Conservation (phyloP, 2,329 filamentous ascomycete species). For the Tetracladium maxilliforme region DNA sequence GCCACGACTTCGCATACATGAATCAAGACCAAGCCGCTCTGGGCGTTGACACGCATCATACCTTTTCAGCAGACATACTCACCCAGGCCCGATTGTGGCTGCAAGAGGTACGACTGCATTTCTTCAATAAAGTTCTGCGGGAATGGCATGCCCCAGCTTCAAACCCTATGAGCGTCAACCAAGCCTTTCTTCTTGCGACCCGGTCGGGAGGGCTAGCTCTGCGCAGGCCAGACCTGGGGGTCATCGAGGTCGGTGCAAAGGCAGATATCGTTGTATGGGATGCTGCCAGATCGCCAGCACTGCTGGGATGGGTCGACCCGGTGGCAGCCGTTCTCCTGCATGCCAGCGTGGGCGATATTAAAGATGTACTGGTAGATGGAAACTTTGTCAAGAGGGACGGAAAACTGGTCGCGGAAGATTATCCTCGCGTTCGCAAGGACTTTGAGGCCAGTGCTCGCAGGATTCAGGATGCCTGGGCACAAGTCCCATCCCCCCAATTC, state of each 20-base stretch:
- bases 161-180: conserved; percentile 35
- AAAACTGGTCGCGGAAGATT: conserved; percentile 16
- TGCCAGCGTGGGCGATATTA: conserved; percentile 33
- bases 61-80: conserved; percentile 32
- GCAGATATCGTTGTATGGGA: conserved; percentile 39
- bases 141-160: conserved; percentile 24
- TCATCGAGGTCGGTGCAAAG: conserved; percentile 36
- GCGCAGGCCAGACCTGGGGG: too few species aligned
- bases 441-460: conserved; percentile 4
- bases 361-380: conserved; percentile 33
- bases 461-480: too few species aligned
- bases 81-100: conserved; percentile 39
- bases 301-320: conserved; percentile 43
- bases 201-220: conserved; percentile 34
- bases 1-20: conserved; percentile 24
- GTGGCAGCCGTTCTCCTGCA: conserved; percentile 41
- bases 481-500: too few species aligned
- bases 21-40: conserved; percentile 34
- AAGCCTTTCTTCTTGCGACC: conserved; percentile 40
- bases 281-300: conserved; percentile 26
- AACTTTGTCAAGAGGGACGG: conserved; percentile 29
- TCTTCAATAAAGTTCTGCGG: conserved; percentile 22
- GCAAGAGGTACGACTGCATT: conserved; percentile 23
- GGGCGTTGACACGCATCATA: conserved; percentile 38
- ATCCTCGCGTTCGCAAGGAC: conserved; percentile 6